phyloP scores from a whole-genome alignment of 73 alveolate species.

The Paramecium biaurelia region DNA sequence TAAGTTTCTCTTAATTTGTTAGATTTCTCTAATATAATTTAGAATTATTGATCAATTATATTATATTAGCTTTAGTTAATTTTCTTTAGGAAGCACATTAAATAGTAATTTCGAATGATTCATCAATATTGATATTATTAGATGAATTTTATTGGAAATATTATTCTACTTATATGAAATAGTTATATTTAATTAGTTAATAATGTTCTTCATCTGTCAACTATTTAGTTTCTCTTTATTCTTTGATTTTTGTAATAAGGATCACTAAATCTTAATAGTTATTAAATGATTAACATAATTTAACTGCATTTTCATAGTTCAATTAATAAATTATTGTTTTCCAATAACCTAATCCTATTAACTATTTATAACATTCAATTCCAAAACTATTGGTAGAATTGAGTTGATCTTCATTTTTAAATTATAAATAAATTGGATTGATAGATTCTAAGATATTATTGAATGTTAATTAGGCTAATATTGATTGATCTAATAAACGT shows the following conservation, averaged over 20 bases:
- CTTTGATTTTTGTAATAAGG: not conserved
- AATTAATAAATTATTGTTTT: slow-evolving; percentile 49
- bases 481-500: slow-evolving; percentile 64
- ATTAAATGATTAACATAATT: slow-evolving; percentile 26
- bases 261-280: slow-evolving; percentile 7
- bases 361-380: not conserved
- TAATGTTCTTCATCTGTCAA: not conserved
- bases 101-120: not conserved
- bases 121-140: not conserved
- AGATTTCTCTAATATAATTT: not conserved
- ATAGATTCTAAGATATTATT: slow-evolving; percentile 78
- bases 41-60: not conserved
- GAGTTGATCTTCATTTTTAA: not conserved
- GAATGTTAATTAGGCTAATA: slow-evolving; percentile 78
- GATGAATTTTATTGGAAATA: slow-evolving; percentile 15
- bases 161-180: not conserved
- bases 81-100: not conserved
- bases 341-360: slow-evolving; percentile 64
- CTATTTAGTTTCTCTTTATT: not conserved
- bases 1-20: not conserved
- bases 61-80: not conserved
- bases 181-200: not conserved
- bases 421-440: slow-evolving; percentile 71
- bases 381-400: slow-evolving; percentile 40
- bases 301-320: slow-evolving; percentile 12